A percentile compares a stretch with the other conserved stretches of the same genome.
Conservation (phyloP, 768 basidiomycete genomes). For the Clitopilus hobsonii region DNA sequence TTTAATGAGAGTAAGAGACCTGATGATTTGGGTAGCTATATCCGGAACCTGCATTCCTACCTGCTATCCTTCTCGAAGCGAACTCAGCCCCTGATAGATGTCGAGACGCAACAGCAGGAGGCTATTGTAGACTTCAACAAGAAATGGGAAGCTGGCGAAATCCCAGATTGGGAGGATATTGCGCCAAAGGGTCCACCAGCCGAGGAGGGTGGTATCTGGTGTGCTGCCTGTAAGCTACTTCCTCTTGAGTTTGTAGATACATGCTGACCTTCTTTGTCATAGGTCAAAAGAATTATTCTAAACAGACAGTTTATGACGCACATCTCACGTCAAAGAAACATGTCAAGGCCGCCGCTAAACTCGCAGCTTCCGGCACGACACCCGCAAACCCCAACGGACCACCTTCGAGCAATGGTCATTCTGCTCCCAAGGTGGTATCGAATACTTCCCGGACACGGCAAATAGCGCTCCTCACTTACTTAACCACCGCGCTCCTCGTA, state of each 20-base stretch:
- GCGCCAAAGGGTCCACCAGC: slow-evolving; percentile 38
- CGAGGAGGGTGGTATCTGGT: slow-evolving; percentile 79
- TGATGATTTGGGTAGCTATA: slow-evolving; percentile 46
- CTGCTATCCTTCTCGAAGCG: slow-evolving; percentile 82
- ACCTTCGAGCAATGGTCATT: slow-evolving; percentile 21
- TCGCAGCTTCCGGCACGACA: slow-evolving; percentile 43
- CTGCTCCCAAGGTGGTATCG: slow-evolving; percentile 25
- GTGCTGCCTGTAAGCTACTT: slow-evolving; percentile 71
- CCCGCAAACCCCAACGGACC: slow-evolving; percentile 58
- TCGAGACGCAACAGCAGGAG: slow-evolving; percentile 61
- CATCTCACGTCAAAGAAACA: slow-evolving; percentile 96
- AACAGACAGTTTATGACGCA: slow-evolving; percentile 96
- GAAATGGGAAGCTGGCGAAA: slow-evolving; percentile 75
- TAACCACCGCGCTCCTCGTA: slow-evolving; percentile 62
- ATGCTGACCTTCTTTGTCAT: neutral
- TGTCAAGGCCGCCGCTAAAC: slow-evolving; percentile 80
- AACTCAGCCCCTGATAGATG: slow-evolving; percentile 77
- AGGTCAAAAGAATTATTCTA: slow-evolving; percentile 95
- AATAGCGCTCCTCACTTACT: slow-evolving; percentile 68
- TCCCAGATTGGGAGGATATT: slow-evolving; percentile 68
- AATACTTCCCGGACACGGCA: slow-evolving; percentile 50
- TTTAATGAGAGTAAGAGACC: slow-evolving; percentile 4
- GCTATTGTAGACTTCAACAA: slow-evolving; percentile 67
- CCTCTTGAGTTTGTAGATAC: slow-evolving; percentile 1
- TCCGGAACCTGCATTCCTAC: slow-evolving; percentile 77